These are phyloP conservation scores for Candida hispaniensis DNA, from an alignment of 805 yeast genomes.

Conservation along the genomic window DNA sequence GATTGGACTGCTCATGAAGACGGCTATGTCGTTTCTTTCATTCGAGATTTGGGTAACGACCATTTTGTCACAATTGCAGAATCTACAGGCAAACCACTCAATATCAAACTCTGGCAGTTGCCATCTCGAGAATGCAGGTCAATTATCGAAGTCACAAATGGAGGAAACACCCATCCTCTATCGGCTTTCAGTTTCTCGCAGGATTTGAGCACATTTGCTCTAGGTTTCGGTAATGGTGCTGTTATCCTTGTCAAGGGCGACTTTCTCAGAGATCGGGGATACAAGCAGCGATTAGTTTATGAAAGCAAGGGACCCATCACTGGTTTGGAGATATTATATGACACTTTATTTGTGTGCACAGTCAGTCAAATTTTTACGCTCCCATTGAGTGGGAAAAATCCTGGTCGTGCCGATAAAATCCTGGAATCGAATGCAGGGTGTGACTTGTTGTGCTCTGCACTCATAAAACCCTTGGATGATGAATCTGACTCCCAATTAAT, in stretches of 20 bases:
- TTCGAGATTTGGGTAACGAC: slow-evolving; percentile 40
- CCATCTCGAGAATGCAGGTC: slow-evolving; percentile 46
- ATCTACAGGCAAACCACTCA: slow-evolving; percentile 55
- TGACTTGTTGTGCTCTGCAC: slow-evolving; percentile 35
- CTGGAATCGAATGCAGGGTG: slow-evolving; percentile 41
- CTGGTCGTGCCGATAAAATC: slow-evolving; percentile 45
- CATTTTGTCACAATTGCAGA: slow-evolving; percentile 61
- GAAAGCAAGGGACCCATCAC: slow-evolving; percentile 65
- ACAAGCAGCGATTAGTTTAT: slow-evolving; percentile 72
- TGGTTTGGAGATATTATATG: slow-evolving; percentile 46
- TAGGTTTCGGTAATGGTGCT: slow-evolving; percentile 78
- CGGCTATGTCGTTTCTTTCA: slow-evolving; percentile 52
- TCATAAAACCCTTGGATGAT: slow-evolving; percentile 31
- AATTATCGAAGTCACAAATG: slow-evolving; percentile 52
- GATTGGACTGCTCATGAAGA: slow-evolving; percentile 55
- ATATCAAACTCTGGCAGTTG: slow-evolving; percentile 65
- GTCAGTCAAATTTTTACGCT: slow-evolving; percentile 61
- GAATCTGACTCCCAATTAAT: no score
- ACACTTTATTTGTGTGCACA: slow-evolving; percentile 58
- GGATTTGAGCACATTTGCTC: slow-evolving; percentile 52
- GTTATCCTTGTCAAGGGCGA: slow-evolving; percentile 82
- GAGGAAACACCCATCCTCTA: slow-evolving; percentile 67
- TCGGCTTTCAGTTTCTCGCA: slow-evolving; percentile 48
- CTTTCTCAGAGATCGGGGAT: slow-evolving; percentile 74
- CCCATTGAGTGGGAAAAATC: slow-evolving; percentile 67